These are phyloP conservation scores for Sporothrix pseudoabietina DNA, from an alignment of 2,329 filamentous ascomycete genomes.

Conservation along the genomic window DNA sequence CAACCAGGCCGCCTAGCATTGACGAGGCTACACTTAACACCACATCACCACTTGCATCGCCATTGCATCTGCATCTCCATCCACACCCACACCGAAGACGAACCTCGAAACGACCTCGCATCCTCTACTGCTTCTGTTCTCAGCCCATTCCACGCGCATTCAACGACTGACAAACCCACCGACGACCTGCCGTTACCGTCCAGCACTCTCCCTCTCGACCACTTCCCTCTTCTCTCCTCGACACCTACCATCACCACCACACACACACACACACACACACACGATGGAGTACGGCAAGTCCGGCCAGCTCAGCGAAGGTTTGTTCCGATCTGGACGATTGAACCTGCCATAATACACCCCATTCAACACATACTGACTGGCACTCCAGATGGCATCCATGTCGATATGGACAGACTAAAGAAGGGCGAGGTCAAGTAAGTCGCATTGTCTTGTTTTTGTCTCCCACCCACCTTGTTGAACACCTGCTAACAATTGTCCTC, in stretches of 20 bases:
- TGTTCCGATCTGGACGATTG: not conserved
- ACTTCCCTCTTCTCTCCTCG: not conserved
- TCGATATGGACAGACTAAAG: slow-evolving; percentile 99
- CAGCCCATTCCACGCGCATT: not conserved
- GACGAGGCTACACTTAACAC: not conserved
- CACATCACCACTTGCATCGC: not conserved
- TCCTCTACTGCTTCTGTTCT: not conserved
- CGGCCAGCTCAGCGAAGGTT: slow-evolving; percentile 64
- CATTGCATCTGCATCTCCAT: not conserved
- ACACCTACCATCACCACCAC: not conserved
- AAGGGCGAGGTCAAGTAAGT: slow-evolving; percentile 97
- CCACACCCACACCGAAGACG: not conserved
- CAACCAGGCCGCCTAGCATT: slow-evolving; percentile 23
- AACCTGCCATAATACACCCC: too few species aligned
- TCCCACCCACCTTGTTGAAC: too few species aligned
- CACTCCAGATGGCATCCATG: slow-evolving; percentile 87
- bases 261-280: slow-evolving; percentile 33
- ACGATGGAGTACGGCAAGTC: slow-evolving; percentile 66
- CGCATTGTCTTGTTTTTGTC: not conserved
- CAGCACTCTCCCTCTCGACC: not conserved
- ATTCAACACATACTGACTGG: not conserved
- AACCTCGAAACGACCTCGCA: not conserved
- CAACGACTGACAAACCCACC: not conserved
- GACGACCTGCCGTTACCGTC: not conserved
- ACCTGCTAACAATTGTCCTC: slow-evolving; percentile 40